Percentiles rank a stretch among this genome's conserved stretches.
Conservation (phyloP, 257 asterid species). For the Mitragyna speciosa region DNA sequence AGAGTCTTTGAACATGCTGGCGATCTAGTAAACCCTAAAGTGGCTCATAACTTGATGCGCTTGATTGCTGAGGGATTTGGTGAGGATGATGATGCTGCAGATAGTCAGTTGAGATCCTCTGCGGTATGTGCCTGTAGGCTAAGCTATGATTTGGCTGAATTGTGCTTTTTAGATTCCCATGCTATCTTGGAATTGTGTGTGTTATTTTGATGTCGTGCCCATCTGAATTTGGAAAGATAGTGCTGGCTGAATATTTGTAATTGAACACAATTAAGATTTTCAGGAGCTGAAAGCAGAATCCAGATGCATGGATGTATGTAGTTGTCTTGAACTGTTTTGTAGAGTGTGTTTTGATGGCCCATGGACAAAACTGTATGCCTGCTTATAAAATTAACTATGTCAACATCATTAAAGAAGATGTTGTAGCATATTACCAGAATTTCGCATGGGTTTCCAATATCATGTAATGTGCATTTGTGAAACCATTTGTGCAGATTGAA, state of each 20-base stretch:
- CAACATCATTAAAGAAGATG: neutral
- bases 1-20: conserved; percentile 99
- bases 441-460: neutral
- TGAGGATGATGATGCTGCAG: conserved; percentile 81
- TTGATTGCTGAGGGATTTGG: conserved; percentile 98
- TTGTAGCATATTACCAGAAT: neutral
- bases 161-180: neutral
- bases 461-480: neutral
- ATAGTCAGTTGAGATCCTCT: conserved; percentile 89
- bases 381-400: neutral
- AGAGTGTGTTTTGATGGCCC: neutral
- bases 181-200: neutral
- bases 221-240: neutral
- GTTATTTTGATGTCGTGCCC: neutral
- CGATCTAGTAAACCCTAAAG: conserved; percentile 84
- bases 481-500: neutral
- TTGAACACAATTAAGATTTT: neutral
- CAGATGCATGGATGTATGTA: neutral
- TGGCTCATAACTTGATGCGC: conserved; percentile 94
- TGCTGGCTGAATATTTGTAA: neutral
- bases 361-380: neutral
- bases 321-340: neutral
- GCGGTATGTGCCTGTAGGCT: conserved; percentile 57
- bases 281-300: too few relatives aligned
- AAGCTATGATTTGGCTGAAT: neutral